Conservation (phyloP, 2,329 filamentous ascomycete genomes). For the Xylariaceae sp. region DNA sequence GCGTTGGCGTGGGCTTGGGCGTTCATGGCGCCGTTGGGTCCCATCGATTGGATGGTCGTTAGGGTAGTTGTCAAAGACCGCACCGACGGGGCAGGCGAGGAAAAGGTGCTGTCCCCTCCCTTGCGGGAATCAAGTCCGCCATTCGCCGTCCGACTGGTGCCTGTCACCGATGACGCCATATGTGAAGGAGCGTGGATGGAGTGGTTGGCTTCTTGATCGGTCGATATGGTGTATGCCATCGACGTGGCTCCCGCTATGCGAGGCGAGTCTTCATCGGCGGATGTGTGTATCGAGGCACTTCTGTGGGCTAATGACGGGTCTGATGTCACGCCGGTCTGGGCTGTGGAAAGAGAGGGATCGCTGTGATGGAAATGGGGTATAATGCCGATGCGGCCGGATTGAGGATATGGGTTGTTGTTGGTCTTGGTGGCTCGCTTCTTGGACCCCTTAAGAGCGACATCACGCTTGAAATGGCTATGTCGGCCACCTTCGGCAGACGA, state of each 20-base stretch:
- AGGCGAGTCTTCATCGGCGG: constrained; percentile 59
- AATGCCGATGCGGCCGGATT: constrained; percentile 66
- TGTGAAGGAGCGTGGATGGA: constrained; percentile 80
- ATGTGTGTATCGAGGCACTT: constrained; percentile 63
- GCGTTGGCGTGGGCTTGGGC: constrained; percentile 39
- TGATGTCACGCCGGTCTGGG: constrained; percentile 50
- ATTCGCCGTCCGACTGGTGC: constrained; percentile 71
- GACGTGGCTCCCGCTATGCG: constrained; percentile 70
- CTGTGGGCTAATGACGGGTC: constrained; percentile 59
- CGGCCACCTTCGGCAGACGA: constrained; percentile 57
- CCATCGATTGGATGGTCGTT: constrained; percentile 80
- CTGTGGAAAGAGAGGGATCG: constrained; percentile 59
- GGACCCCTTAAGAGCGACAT: constrained; percentile 41
- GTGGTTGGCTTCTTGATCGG: constrained; percentile 73
- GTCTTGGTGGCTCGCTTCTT: constrained; percentile 65
- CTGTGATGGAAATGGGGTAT: constrained; percentile 44
- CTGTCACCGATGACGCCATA: constrained; percentile 65
- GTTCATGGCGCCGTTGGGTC: constrained; percentile 54
- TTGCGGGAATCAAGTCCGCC: constrained; percentile 69
- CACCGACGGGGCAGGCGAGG: constrained; percentile 78
- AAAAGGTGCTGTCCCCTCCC: constrained; percentile 77
- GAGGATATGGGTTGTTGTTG: constrained; percentile 92
- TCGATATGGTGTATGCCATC: constrained; percentile 78
- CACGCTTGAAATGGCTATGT: constrained; percentile 45
- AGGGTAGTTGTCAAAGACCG: constrained; percentile 81